These are phyloP conservation scores for Ajuga chamaepitys DNA, from an alignment of 257 asterid genomes.

Conservation along the genomic window DNA sequence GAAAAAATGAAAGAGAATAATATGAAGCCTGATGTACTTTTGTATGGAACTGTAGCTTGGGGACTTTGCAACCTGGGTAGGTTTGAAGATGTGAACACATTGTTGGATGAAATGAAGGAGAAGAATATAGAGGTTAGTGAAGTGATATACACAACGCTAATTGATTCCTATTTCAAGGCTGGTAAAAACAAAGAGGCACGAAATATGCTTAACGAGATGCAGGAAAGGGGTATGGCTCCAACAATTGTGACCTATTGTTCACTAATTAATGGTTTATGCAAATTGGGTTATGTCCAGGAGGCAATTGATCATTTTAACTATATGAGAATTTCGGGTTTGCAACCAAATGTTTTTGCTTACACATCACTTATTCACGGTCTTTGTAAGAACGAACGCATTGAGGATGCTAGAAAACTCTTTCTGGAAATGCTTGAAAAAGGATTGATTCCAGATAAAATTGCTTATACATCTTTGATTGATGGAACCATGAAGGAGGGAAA, in stretches of 20 bases:
- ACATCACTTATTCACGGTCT: slow-evolving; percentile 73
- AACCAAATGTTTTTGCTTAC: slow-evolving; percentile 62
- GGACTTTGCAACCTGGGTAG: slow-evolving; percentile 61
- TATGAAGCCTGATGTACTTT: slow-evolving; percentile 47
- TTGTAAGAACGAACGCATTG: slow-evolving; percentile 45
- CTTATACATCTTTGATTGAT: slow-evolving; percentile 60
- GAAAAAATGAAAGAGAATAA: slow-evolving; percentile 52
- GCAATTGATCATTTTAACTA: slow-evolving; percentile 47
- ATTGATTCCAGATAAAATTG: slow-evolving; percentile 56
- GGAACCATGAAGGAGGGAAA: slow-evolving; percentile 67
- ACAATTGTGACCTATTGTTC: slow-evolving; percentile 57
- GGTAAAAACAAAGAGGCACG: slow-evolving; percentile 66
- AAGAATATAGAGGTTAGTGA: slow-evolving; percentile 37
- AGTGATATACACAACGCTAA: slow-evolving; percentile 63
- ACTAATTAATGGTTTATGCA: slow-evolving; percentile 68
- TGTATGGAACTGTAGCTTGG: slow-evolving; percentile 77
- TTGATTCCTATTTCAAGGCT: slow-evolving; percentile 69
- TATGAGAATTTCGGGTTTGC: slow-evolving; percentile 47
- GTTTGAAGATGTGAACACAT: slow-evolving; percentile 54
- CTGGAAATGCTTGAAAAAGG: slow-evolving; percentile 60
- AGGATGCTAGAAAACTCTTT: slow-evolving; percentile 58
- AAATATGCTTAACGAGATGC: slow-evolving; percentile 60
- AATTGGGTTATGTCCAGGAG: slow-evolving; percentile 57
- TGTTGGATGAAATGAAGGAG: slow-evolving; percentile 67
- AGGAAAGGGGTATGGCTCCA: slow-evolving; percentile 47